phyloP scores from a whole-genome alignment of 2,329 filamentous ascomycete species.

The Cytospora chrysosperma region DNA sequence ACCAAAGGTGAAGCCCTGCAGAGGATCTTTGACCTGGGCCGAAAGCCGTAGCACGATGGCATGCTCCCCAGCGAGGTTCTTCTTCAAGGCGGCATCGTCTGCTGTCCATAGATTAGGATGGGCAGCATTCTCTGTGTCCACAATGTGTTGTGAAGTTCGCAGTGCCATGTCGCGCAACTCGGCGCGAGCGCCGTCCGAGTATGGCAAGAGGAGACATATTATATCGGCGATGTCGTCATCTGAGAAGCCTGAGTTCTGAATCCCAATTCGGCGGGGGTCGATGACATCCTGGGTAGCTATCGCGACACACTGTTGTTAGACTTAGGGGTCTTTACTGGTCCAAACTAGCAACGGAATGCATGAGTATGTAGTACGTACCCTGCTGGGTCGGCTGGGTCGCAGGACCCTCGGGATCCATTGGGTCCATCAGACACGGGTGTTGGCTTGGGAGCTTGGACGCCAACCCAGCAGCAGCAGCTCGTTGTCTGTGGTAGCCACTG shows the following conservation, averaged over 20 bases:
- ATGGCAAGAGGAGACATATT: constrained; percentile 82
- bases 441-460: constrained; percentile 5
- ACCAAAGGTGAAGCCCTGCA: constrained; percentile 81
- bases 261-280: constrained; percentile 76
- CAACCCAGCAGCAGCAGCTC: constrained; percentile 17
- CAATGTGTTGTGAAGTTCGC: constrained; percentile 49
- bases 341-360: not conserved
- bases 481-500: constrained; percentile 11
- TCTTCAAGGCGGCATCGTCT: constrained; percentile 50
- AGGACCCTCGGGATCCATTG: constrained; percentile 21
- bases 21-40: constrained; percentile 64
- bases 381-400: constrained; percentile 24
- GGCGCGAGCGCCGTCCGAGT: constrained; percentile 67
- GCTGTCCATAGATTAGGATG: constrained; percentile 45
- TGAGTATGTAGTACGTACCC: constrained; percentile 16
- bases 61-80: constrained; percentile 52
- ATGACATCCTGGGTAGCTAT: constrained; percentile 75
- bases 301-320: constrained; percentile 18
- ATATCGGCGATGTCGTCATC: constrained; percentile 85
- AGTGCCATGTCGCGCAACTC: constrained; percentile 60
- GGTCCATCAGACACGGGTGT: constrained; percentile 11
- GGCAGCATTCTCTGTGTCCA: constrained; percentile 49
- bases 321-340: constrained; percentile 6
- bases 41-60: constrained; percentile 83
- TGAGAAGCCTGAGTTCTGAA: constrained; percentile 78